phyloP scores from a whole-genome alignment of 73 alveolate species.

The Paramecium tetraurelia region DNA sequence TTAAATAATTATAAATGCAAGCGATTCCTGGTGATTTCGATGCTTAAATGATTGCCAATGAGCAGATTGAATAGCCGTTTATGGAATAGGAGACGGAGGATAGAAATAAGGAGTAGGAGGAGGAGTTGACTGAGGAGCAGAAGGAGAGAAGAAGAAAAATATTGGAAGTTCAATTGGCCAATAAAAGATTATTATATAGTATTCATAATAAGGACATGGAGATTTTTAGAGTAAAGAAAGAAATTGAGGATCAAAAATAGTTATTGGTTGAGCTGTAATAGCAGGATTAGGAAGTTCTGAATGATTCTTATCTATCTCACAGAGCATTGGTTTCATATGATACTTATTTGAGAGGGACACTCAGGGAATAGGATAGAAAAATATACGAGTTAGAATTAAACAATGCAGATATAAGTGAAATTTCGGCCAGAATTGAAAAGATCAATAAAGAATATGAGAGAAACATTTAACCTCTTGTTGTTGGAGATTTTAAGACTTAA shows the following conservation, averaged over 20 bases:
- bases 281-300: not conserved
- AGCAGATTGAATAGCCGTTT: not conserved
- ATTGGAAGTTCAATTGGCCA: not conserved
- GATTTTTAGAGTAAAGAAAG: constrained; percentile 2
- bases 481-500: constrained; percentile 40
- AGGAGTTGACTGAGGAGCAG: constrained; percentile 29
- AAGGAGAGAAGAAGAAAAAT: constrained; percentile 46
- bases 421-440: constrained; percentile 42
- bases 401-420: constrained; percentile 42
- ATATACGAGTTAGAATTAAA: constrained; percentile 48
- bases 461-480: constrained; percentile 41
- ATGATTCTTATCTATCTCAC: constrained; percentile 18
- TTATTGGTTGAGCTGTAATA: not conserved
- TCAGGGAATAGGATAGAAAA: constrained; percentile 39
- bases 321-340: constrained; percentile 48
- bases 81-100: not conserved
- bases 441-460: constrained; percentile 45
- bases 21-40: not conserved
- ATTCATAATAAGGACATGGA: constrained; percentile 40
- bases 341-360: constrained; percentile 22
- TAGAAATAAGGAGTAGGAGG: constrained; percentile 1
- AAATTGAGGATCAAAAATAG: constrained; percentile 26
- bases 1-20: not conserved
- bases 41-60: not conserved
- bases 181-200: constrained; percentile 34